Conservation (phyloP, 345 rosid species). For the Eucalyptus regnans region DNA sequence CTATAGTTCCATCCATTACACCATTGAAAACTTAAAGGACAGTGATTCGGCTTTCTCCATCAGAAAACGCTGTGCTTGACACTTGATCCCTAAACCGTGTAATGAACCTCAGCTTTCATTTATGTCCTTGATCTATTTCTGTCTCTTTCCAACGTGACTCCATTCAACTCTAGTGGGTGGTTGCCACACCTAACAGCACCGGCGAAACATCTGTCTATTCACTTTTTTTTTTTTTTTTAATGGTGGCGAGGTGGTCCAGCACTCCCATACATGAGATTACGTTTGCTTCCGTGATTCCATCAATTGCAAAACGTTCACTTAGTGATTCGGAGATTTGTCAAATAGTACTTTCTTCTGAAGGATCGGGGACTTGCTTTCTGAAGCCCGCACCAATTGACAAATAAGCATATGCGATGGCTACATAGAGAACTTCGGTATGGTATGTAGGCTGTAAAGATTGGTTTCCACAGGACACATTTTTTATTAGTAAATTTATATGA, state of each 20-base stretch:
- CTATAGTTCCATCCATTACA: not conserved
- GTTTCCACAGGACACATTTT: not conserved
- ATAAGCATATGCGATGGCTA: not conserved
- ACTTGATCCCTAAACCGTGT: not conserved
- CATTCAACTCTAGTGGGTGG: not conserved
- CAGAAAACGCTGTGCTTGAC: not conserved
- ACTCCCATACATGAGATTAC: not conserved
- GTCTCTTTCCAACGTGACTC: not conserved
- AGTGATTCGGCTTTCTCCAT: not conserved
- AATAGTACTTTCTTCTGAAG: not conserved
- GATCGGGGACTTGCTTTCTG: not conserved
- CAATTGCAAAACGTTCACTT: not conserved
- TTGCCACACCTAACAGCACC: not conserved
- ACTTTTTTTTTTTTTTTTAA: not conserved
- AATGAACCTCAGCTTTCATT: not conserved
- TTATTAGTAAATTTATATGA: not conserved
- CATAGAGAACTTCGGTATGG: not conserved
- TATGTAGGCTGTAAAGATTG: not conserved
- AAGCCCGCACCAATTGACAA: not conserved
- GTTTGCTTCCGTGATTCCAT: not conserved
- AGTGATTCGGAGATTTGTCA: not conserved
- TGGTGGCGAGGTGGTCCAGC: not conserved
- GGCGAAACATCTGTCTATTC: not conserved
- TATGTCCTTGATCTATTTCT: not conserved
- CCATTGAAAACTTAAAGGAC: not conserved